Percentiles rank a stretch among this genome's conserved stretches.
Evolutionary conservation across 2,329 filamentous ascomycete genomes (phyloP).

Genomic region (Parasarocladium wereldwijsianum): DNA sequence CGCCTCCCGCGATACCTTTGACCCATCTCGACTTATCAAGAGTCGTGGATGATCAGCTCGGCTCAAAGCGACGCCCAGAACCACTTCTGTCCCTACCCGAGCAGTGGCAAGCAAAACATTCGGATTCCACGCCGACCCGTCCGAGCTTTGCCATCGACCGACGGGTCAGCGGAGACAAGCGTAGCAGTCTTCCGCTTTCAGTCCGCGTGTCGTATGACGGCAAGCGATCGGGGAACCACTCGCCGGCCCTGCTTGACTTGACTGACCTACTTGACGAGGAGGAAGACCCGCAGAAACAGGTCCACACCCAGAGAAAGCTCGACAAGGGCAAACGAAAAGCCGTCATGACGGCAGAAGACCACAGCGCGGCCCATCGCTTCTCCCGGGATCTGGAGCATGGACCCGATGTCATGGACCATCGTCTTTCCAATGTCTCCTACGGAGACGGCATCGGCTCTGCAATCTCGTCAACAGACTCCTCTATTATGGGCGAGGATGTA

Average conservation of each 20-base stretch:
- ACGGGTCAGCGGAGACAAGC: constrained; percentile 27
- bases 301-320: constrained; percentile 11
- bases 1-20: constrained; percentile 35
- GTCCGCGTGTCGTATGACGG: constrained; percentile 39
- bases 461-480: constrained; percentile 41
- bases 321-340: constrained; percentile 38
- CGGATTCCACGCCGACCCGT: constrained; percentile 20
- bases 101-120: constrained; percentile 30
- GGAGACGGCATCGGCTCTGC: constrained; percentile 38
- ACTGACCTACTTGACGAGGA: constrained; percentile 7
- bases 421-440: constrained; percentile 32
- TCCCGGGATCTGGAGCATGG: constrained; percentile 42
- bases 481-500: constrained; percentile 49
- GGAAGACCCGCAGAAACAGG: constrained; percentile 7
- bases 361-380: constrained; percentile 20
- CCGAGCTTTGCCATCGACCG: constrained; percentile 37
- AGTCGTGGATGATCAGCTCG: constrained; percentile 20
- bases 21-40: constrained; percentile 24
- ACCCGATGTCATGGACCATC: constrained; percentile 26
- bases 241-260: constrained; percentile 9
- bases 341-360: constrained; percentile 28
- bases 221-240: constrained; percentile 22
- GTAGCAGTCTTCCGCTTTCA: constrained; percentile 38
- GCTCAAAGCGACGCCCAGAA: constrained; percentile 28
- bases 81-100: constrained; percentile 37